Percentiles rank a stretch among this genome's conserved stretches.
Conservation (phyloP, 306 rosid genomes). For the Cyamopsis tetragonoloba region DNA sequence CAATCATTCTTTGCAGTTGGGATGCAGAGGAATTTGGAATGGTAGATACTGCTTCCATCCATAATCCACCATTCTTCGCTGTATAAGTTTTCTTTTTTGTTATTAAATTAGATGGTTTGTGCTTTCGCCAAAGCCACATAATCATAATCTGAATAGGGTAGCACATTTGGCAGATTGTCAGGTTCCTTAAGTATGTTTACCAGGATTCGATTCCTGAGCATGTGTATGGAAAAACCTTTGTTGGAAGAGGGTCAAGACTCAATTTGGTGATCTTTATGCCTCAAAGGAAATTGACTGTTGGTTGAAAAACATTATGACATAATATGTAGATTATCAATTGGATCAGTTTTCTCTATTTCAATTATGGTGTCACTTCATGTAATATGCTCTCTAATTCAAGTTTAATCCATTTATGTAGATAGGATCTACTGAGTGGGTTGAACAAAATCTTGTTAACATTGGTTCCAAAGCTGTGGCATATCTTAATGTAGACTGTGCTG, state of each 20-base stretch:
- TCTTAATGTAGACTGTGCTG: constrained; percentile 79
- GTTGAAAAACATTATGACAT: too few species aligned
- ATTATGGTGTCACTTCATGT: background rate
- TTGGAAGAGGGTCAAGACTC: too few species aligned
- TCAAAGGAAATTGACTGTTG: too few species aligned
- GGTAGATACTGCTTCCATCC: constrained; percentile 10
- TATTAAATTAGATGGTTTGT: background rate
- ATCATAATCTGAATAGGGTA: too few species aligned
- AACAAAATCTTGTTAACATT: constrained; percentile 62
- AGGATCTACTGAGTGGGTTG: constrained; percentile 86
- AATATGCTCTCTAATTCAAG: constrained; percentile 3
- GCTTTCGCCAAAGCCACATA: background rate
- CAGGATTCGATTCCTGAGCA: too few species aligned
- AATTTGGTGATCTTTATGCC: too few species aligned
- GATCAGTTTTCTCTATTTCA: background rate
- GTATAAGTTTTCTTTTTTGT: background rate
- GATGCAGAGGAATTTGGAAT: constrained; percentile 40
- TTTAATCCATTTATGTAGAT: constrained; percentile 40
- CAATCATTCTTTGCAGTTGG: constrained; percentile 35
- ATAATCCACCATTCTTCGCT: background rate
- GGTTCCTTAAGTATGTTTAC: too few species aligned
- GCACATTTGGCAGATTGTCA: too few species aligned
- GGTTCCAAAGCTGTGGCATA: constrained; percentile 65
- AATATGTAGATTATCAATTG: background rate
- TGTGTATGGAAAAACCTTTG: too few species aligned